phyloP scores from a whole-genome alignment of 2,329 filamentous ascomycete genomes.

The Penicillium sp. region DNA sequence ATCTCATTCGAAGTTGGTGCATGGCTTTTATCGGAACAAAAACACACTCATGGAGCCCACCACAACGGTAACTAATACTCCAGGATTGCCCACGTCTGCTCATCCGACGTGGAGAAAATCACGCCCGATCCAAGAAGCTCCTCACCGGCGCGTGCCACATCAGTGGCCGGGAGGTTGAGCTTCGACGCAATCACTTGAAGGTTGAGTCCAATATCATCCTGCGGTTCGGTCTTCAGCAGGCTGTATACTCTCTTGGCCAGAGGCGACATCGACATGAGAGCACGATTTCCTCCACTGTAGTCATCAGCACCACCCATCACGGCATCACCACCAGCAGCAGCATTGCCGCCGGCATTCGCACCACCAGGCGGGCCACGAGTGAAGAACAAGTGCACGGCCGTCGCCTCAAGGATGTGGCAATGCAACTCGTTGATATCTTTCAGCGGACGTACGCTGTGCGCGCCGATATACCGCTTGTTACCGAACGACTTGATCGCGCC shows the following conservation, averaged over 20 bases:
- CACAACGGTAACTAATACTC: slow-evolving; percentile 41
- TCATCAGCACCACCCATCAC: slow-evolving; percentile 34
- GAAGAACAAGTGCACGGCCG: slow-evolving; percentile 79
- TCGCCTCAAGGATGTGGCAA: slow-evolving; percentile 85
- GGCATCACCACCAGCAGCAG: slow-evolving; percentile 35
- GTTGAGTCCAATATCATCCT: slow-evolving; percentile 77
- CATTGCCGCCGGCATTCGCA: slow-evolving; percentile 41
- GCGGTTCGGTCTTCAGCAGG: slow-evolving; percentile 59
- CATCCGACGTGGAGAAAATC: slow-evolving; percentile 88
- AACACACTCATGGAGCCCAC: background rate
- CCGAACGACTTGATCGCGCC: slow-evolving; percentile 79
- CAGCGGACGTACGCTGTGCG: slow-evolving; percentile 73
- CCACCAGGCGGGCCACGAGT: slow-evolving; percentile 58
- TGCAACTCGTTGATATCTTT: slow-evolving; percentile 86
- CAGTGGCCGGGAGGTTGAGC: slow-evolving; percentile 59
- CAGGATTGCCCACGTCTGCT: slow-evolving; percentile 83
- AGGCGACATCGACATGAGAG: slow-evolving; percentile 48
- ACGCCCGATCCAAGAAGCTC: slow-evolving; percentile 68
- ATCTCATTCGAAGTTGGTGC: slow-evolving; percentile 20
- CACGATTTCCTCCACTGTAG: slow-evolving; percentile 23
- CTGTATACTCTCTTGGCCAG: slow-evolving; percentile 65
- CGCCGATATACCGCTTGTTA: slow-evolving; percentile 73
- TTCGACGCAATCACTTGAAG: slow-evolving; percentile 66
- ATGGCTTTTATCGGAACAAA: slow-evolving; percentile 20
- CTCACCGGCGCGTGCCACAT: slow-evolving; percentile 71